These are phyloP conservation scores for Globisporangium lucens DNA, from an alignment of 352 stramenopile species.

Conservation along the genomic window DNA sequence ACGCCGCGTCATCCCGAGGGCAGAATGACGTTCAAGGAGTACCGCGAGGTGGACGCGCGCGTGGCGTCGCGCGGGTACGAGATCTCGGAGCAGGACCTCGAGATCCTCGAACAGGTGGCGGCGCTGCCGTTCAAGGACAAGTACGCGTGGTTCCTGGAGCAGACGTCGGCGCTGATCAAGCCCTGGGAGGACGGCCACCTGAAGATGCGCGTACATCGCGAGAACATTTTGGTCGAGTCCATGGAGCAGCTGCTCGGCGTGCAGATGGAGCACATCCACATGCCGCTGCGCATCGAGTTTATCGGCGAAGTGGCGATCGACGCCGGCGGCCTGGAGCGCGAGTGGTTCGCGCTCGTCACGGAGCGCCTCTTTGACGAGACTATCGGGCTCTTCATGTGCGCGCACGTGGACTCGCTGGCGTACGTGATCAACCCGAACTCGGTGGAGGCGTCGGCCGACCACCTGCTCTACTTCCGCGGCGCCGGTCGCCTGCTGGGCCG, in stretches of 20 bases:
- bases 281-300: constrained; percentile 87
- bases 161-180: constrained; percentile 81
- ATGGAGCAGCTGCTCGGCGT: constrained; percentile 83
- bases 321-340: constrained; percentile 84
- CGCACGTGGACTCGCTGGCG: constrained; percentile 71
- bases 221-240: constrained; percentile 82
- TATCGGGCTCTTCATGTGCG: constrained; percentile 85
- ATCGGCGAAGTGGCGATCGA: constrained; percentile 88
- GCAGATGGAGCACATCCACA: constrained; percentile 86
- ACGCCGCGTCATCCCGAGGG: constrained; percentile 77
- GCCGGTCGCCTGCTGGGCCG: constrained; percentile 94
- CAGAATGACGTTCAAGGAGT: constrained; percentile 88
- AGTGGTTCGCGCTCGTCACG: constrained; percentile 87
- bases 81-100: constrained; percentile 84
- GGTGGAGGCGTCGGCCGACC: constrained; percentile 85
- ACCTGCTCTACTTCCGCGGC: constrained; percentile 98
- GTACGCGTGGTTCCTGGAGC: constrained; percentile 84
- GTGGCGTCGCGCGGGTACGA: constrained; percentile 84
- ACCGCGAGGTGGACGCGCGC: constrained; percentile 81
- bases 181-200: constrained; percentile 82
- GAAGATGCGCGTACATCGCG: constrained; percentile 83
- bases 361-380: constrained; percentile 86
- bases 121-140: constrained; percentile 87
- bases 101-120: constrained; percentile 83
- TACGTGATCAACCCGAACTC: constrained; percentile 86